phyloP scores from a whole-genome alignment of 2,329 filamentous ascomycete genomes.

The Monosporascus cannonballus region DNA sequence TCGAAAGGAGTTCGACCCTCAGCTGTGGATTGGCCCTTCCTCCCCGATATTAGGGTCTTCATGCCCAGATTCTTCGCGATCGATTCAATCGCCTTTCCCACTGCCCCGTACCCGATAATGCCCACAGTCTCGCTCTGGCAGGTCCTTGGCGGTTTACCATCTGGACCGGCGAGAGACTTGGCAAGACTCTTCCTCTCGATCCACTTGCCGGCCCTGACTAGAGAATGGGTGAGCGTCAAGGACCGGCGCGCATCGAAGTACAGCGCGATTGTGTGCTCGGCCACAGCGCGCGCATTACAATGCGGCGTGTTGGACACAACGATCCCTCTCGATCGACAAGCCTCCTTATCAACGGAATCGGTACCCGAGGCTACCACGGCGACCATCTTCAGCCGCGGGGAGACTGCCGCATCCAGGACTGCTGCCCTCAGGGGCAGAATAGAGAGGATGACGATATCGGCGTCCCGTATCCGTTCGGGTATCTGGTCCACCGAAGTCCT shows the following conservation, averaged over 20 bases:
- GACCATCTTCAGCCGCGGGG: slow-evolving; percentile 27
- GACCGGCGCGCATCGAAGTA: slow-evolving; percentile 34
- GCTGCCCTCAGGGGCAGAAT: slow-evolving; percentile 23
- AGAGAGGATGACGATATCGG: slow-evolving; percentile 30
- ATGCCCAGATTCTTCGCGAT: slow-evolving; percentile 19
- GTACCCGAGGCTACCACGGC: slow-evolving; percentile 30
- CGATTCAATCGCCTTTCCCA: slow-evolving; percentile 18
- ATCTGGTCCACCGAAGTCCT: slow-evolving; percentile 20
- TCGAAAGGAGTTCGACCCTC: slow-evolving; percentile 21
- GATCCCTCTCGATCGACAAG: slow-evolving; percentile 26
- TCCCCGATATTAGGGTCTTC: slow-evolving; percentile 19
- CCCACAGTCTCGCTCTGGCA: slow-evolving; percentile 20
- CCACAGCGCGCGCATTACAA: slow-evolving; percentile 29
- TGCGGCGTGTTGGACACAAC: slow-evolving; percentile 30
- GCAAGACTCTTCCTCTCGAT: slow-evolving; percentile 17
- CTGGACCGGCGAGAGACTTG: slow-evolving; percentile 15
- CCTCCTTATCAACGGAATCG: slow-evolving; percentile 30
- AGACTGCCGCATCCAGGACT: slow-evolving; percentile 16
- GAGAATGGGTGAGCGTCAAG: slow-evolving; percentile 24
- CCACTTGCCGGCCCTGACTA: slow-evolving; percentile 23
- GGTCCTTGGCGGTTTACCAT: slow-evolving; percentile 19
- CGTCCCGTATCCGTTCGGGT: slow-evolving; percentile 25
- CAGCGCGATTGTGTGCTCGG: slow-evolving; percentile 43
- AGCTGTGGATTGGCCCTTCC: slow-evolving; percentile 16
- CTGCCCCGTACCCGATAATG: slow-evolving; percentile 26